Evolutionary conservation across 192 early-diverging fungal species (phyloP).

Genomic region (Geranomyces variabilis): DNA sequence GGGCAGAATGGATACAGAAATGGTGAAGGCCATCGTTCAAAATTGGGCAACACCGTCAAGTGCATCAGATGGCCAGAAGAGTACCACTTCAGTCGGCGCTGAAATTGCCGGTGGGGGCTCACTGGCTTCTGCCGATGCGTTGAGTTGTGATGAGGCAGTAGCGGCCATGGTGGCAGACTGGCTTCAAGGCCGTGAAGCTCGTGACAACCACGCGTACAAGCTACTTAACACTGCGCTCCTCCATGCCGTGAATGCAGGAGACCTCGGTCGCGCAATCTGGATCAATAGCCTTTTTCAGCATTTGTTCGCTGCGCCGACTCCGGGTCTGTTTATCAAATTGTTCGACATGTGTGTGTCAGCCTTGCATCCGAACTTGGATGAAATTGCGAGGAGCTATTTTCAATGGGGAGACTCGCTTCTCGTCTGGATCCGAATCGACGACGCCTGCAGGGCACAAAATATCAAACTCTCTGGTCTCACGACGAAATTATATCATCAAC

Average conservation of each 20-base stretch:
- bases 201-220: not conserved
- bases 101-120: not conserved
- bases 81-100: not conserved
- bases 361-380: not conserved
- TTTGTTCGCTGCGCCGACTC: not conserved
- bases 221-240: not conserved
- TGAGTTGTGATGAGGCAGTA: not conserved
- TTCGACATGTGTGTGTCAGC: not conserved
- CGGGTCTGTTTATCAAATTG: not conserved
- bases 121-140: not conserved
- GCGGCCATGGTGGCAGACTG: not conserved
- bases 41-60: not conserved
- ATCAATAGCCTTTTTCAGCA: not conserved
- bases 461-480: not conserved
- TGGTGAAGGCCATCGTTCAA: not conserved
- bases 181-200: not conserved
- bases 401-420: not conserved
- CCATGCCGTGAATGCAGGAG: not conserved
- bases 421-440: not conserved
- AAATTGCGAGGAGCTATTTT: not conserved
- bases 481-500: not conserved
- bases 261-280: not conserved
- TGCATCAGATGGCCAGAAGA: not conserved
- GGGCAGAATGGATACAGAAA: too few relatives aligned
- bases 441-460: not conserved